Conservation (phyloP, 768 basidiomycete species). For the Rhodotorula toruloides region DNA sequence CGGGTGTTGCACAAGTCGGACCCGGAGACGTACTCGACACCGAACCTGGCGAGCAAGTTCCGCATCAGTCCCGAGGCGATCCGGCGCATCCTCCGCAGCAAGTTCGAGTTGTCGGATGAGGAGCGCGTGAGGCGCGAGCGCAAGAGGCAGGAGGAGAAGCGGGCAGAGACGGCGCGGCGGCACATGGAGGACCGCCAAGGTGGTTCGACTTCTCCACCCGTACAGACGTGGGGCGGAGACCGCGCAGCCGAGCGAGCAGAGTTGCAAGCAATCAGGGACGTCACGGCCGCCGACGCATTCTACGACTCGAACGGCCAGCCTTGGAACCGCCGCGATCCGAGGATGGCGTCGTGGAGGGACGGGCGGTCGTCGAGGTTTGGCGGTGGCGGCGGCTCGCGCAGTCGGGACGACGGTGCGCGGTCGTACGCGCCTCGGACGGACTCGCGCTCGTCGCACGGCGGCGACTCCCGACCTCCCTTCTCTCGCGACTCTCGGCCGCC, state of each 20-base stretch:
- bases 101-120: conserved; percentile 61
- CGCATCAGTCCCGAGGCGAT: conserved; percentile 76
- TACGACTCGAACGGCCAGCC: too few species aligned
- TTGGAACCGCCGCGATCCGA: too few species aligned
- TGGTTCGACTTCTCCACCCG: conserved; percentile 19
- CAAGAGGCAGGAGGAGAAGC: conserved; percentile 38
- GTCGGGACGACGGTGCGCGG: too few species aligned
- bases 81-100: conserved; percentile 68
- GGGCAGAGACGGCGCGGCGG: not conserved
- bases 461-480: too few species aligned
- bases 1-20: conserved; percentile 63
- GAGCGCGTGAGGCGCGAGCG: conserved; percentile 41
- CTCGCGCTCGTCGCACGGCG: too few species aligned
- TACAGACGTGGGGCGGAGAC: conserved; percentile 26
- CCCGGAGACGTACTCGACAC: conserved; percentile 60
- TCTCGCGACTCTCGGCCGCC: too few species aligned
- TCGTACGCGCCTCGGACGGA: too few species aligned
- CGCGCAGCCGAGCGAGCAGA: conserved; percentile 33
- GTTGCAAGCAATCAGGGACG: conserved; percentile 22
- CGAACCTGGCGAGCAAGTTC: conserved; percentile 68
- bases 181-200: not conserved
- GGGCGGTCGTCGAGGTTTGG: too few species aligned
- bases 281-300: too few species aligned
- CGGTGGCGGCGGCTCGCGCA: too few species aligned
- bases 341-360: too few species aligned